Conservation (phyloP, 768 basidiomycete species). For the Lactifluus volemus region DNA sequence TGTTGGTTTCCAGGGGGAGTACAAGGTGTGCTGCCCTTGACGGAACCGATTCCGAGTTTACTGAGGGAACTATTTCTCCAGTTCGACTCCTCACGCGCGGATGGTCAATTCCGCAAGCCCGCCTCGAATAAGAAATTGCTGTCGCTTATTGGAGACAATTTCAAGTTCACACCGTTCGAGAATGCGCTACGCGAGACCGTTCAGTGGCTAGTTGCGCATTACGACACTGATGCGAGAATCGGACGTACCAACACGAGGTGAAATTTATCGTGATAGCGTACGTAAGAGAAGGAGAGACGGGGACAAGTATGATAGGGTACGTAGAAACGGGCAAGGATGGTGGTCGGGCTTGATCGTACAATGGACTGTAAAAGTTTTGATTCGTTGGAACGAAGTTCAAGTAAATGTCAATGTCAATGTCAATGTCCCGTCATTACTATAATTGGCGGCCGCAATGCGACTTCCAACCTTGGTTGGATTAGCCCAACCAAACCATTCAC, state of each 20-base stretch:
- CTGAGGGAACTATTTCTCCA: conserved; percentile 24
- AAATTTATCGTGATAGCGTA: no score
- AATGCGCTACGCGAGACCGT: conserved; percentile 70
- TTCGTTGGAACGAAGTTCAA: no score
- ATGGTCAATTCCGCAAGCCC: conserved; percentile 95
- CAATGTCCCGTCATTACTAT: neutral
- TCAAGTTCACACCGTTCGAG: conserved; percentile 89
- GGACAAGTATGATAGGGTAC: no score
- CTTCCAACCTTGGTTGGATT: neutral
- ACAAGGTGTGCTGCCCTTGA: conserved; percentile 39
- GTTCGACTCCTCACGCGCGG: conserved; percentile 81
- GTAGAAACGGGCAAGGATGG: no score
- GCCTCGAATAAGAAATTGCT: conserved; percentile 88
- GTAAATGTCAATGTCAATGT: no score
- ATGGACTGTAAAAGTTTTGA: no score
- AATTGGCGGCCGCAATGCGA: neutral
- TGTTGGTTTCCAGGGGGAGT: conserved; percentile 70
- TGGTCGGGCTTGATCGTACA: no score
- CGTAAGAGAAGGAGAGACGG: no score
- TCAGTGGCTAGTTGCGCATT: conserved; percentile 82
- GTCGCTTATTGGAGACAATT: conserved; percentile 56
- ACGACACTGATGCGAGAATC: conserved; percentile 54
- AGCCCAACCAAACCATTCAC: neutral
- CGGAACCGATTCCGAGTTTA: neutral
- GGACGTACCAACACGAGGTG: conserved; percentile 27